Base-by-base conservation (phyloP, 2,329 filamentous ascomycete species). In the Fusarium chuoi region DNA sequence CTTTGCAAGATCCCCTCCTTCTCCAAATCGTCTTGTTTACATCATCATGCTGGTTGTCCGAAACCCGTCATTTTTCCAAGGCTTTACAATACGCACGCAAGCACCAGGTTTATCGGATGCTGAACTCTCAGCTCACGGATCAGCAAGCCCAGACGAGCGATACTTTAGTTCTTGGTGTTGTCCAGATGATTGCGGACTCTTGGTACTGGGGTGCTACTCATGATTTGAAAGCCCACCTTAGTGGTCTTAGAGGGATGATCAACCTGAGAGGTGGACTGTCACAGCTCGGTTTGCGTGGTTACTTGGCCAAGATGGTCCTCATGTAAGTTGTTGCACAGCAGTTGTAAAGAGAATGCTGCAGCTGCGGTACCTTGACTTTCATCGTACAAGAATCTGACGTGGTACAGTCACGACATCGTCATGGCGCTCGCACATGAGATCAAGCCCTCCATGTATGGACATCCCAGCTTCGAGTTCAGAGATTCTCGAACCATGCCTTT, bases 161-260 rank as follows among this genome's bases (percentile, higher is more conserved):
- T 69, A 82, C 84, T 38, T 83, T 84, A 8, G 83, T 89, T 44
- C 82, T 86, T 10, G 85, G 82, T 7, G 85, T 88, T 10, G 78
- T 85, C 3, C 87, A 88, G 74, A 82, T 88, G 68, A 82, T 87
- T 28, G 78, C 87, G 30, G 84, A 87, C 51, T 87, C 88, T 65
- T 89, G 87, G 87, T 88, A 87, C 74, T 88, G 86, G 86, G 86
- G 86, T 11, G 84, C 83, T 33, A 83, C 82, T 0, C 76, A 81
- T 42, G 84, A 86, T 66, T 79, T 88, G 17, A 80, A 82, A 30
- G 82, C 83, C 2, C 87, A 89, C 59, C 82, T 88, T 66, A 77
- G 76, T 12, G 86, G 87, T 0, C 80, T 89, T 22, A 81, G 82
- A 68, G 83, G 84, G 54, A 87, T 89, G 85, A 83, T 89, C 15